Evolutionary conservation across 306 rosid genomes (phyloP).

Genomic region (Citrullus colocynthis): DNA sequence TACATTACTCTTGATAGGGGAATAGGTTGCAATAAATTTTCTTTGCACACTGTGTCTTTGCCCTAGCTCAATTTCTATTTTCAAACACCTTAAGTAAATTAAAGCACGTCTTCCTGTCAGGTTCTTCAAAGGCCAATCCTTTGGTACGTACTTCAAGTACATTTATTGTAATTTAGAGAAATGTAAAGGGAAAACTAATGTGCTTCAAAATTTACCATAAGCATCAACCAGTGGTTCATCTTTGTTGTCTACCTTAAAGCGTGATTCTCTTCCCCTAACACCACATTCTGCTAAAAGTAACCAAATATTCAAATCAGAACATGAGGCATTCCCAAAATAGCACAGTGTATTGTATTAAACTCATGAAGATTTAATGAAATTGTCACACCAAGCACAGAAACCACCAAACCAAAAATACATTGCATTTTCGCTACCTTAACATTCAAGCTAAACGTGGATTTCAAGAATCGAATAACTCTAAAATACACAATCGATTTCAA

Average conservation of each 20-base stretch:
- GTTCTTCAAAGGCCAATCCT: neutral
- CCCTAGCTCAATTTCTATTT: neutral
- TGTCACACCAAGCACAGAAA: neutral
- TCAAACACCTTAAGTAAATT: neutral
- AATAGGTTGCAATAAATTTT: neutral
- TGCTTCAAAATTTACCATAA: slow-evolving; percentile 20
- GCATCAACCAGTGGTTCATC: slow-evolving; percentile 19
- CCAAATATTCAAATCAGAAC: neutral
- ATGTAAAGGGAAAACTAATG: neutral
- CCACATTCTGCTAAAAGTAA: slow-evolving; percentile 16
- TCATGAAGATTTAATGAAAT: neutral
- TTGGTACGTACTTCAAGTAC: neutral
- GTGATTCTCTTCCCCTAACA: slow-evolving; percentile 17
- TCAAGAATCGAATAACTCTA: neutral
- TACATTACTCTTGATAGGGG: neutral
- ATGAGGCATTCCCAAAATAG: neutral
- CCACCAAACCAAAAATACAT: neutral
- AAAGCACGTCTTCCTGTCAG: neutral
- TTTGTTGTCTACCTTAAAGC: slow-evolving; percentile 19
- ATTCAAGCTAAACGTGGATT: neutral
- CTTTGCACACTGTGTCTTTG: neutral
- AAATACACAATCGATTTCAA: neutral
- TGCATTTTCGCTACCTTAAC: neutral
- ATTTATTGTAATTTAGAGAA: neutral
- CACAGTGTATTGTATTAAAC: neutral